Conservation (phyloP, 1,284 basidiomycete genomes). For the Omphalotus olearius region DNA sequence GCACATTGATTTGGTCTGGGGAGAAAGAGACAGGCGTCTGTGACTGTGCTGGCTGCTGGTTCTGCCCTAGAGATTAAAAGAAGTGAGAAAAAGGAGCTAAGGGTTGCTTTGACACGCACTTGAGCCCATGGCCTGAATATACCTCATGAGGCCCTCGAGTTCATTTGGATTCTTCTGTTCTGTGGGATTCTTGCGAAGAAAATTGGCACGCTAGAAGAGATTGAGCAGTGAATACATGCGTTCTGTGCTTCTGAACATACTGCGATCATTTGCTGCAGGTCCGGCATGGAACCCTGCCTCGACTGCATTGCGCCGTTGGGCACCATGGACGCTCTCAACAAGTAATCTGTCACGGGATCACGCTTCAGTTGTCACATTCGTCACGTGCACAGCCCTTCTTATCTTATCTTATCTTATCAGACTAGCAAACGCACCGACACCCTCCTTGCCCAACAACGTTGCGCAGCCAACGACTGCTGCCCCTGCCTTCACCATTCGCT, state of each 20-base stretch:
- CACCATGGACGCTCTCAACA: too few species aligned
- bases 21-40: slow-evolving; percentile 78
- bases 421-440: slow-evolving; percentile 53
- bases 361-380: too few species aligned
- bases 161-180: slow-evolving; percentile 43
- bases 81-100: slow-evolving; percentile 7
- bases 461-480: slow-evolving; percentile 71
- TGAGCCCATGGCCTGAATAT: slow-evolving; percentile 35
- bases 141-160: slow-evolving; percentile 39
- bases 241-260: background rate
- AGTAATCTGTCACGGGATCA: too few species aligned
- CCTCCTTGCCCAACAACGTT: slow-evolving; percentile 65
- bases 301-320: background rate
- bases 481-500: slow-evolving; percentile 67
- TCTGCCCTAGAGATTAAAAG: slow-evolving; percentile 17
- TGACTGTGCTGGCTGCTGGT: slow-evolving; percentile 29
- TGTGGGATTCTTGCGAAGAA: slow-evolving; percentile 42
- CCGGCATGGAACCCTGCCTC: background rate
- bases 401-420: too few species aligned
- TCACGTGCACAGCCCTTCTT: too few species aligned
- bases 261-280: slow-evolving; percentile 7
- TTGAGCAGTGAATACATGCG: background rate
- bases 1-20: slow-evolving; percentile 77
- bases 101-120: slow-evolving; percentile 23
- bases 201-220: slow-evolving; percentile 36